These are phyloP conservation scores for Cylindrodendrum hubeiense DNA, from an alignment of 2,329 filamentous ascomycete species.

Conservation along the genomic window DNA sequence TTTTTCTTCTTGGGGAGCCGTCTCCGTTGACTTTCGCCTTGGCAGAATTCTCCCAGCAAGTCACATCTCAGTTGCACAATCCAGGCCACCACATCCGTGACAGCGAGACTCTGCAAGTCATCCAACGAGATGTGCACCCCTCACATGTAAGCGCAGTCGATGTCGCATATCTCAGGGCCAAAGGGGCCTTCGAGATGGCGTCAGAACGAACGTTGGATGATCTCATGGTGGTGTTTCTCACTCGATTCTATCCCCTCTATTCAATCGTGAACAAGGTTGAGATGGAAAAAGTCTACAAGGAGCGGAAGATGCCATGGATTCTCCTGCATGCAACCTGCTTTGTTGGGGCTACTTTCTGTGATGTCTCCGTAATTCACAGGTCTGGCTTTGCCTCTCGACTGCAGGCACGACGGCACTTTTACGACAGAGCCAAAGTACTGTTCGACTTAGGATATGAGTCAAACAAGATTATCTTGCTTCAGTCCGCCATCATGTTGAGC, in stretches of 20 bases:
- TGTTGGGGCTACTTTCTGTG: neutral
- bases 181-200: neutral
- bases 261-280: neutral
- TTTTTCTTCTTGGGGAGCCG: no score
- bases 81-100: no score
- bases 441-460: neutral
- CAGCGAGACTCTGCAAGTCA: neutral
- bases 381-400: neutral
- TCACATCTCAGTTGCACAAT: no score
- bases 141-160: neutral
- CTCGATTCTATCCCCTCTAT: neutral
- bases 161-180: neutral
- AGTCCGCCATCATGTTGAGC: neutral
- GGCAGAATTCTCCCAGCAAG: no score
- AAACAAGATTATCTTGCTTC: slow-evolving; percentile 6
- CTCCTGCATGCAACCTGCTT: neutral
- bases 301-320: neutral
- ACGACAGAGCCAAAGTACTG: neutral
- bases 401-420: neutral
- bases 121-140: neutral
- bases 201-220: neutral
- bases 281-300: neutral
- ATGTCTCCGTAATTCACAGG: neutral
- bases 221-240: neutral
- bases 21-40: no score